Percentiles rank a stretch among this genome's conserved stretches.
These are phyloP conservation scores for Suillus bovinus DNA, from an alignment of 768 basidiomycete genomes.

Conservation along the genomic window DNA sequence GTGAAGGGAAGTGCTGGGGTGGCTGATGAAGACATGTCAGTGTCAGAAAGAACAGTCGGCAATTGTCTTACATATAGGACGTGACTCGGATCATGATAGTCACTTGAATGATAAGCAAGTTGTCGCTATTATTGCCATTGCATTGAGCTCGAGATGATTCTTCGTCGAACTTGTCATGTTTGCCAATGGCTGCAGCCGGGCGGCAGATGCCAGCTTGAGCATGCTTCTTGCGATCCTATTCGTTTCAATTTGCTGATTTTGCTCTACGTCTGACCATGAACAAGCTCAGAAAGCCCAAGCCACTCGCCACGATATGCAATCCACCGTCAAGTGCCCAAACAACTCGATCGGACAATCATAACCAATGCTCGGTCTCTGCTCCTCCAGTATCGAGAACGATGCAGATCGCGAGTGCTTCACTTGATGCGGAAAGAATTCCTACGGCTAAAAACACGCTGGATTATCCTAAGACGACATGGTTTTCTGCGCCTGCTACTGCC, in stretches of 20 bases:
- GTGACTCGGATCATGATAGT: background rate
- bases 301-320: constrained; percentile 5
- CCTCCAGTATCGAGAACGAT: constrained; percentile 30
- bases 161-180: background rate
- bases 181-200: too few species aligned
- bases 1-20: constrained; percentile 1
- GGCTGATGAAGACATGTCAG: constrained; percentile 1
- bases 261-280: constrained; percentile 19
- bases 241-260: too few species aligned
- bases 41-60: background rate
- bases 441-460: constrained; percentile 1
- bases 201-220: too few species aligned
- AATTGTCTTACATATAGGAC: background rate
- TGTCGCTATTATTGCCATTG: background rate
- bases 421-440: constrained; percentile 3
- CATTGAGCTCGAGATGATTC: background rate
- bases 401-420: constrained; percentile 25
- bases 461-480: constrained; percentile 18
- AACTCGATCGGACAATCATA: background rate
- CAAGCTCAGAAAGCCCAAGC: constrained; percentile 24
- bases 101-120: background rate
- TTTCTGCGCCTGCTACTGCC: constrained; percentile 20
- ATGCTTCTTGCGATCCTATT: too few species aligned
- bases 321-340: constrained; percentile 1
- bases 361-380: background rate